Base-by-base conservation (phyloP, 2,329 filamentous ascomycete species). In the Endoconidiophora polonica region DNA sequence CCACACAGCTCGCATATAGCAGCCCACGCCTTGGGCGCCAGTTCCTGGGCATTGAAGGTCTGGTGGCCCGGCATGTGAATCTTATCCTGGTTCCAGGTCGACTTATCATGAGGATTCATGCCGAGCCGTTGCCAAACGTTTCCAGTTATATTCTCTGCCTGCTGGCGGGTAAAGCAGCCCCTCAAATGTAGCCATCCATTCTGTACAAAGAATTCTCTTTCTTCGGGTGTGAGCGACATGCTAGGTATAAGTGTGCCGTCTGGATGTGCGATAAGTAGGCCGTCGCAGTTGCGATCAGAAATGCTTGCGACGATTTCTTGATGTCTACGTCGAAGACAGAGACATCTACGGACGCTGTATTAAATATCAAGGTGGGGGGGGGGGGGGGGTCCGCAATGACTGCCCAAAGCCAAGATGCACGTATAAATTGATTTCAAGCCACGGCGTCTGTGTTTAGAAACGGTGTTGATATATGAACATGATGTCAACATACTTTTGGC, bases 1-100 rank as follows among this genome's bases (percentile, higher is more conserved):
- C 79, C 79, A 52, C 79, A 72, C 7, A 84, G 69, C 60, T 80
- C 73, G 60, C 74, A 77, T 54, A 83, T 81, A 16, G 77, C 78
- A 0, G 68, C 64, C 79, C 79, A 84, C 2, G 77, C 79, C 54
- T 72, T 73, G 0, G 81, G 80, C 0, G 79, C 75, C 56, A 83
- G 77, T 0, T 64, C 63, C 1, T 68, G 63, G 40, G 72, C 70
- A 52, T 70, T 63, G 53, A 79, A 75, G 29, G 63, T 60, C n/a
- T 64, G 66, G 62, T 80, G 77, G 23, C 63, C 65, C 0, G 77
- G 77, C 79, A 84, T 82, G 64, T 83, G 76, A 49, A 68, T 76
- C 43, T 76, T 69, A 56, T 74, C 70, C 2, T 64, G 65, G n/a
- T 66, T 69, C 80, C 81, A 84, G 29, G 80, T 84, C 2, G 69